Percentiles rank a stretch among this genome's conserved stretches.
These are phyloP conservation scores for Gossypium gossypioides DNA, from an alignment of 441 rosid genomes.

Conservation along the genomic window DNA sequence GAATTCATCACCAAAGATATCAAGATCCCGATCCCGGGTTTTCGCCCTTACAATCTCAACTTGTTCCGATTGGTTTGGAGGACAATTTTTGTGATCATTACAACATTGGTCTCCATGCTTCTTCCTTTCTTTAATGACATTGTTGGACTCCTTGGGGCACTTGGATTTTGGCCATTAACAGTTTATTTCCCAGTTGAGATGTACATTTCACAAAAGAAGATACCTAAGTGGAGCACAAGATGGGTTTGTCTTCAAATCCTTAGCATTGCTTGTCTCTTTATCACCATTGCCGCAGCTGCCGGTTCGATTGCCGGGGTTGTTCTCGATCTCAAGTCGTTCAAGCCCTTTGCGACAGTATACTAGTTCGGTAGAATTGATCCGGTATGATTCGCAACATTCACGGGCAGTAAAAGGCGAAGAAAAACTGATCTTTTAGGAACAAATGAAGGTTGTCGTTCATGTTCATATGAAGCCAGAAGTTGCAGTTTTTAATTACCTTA, in stretches of 20 bases:
- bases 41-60: constrained; percentile 35
- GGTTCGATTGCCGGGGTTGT: constrained; percentile 66
- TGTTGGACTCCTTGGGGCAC: constrained; percentile 67
- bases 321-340: constrained; percentile 48
- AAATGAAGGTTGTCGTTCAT: constrained; percentile 15
- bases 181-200: constrained; percentile 83
- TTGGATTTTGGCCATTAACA: constrained; percentile 82
- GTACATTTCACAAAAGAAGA: constrained; percentile 58
- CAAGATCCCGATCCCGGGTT: constrained; percentile 38
- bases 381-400: not conserved
- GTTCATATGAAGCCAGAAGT: constrained; percentile 14
- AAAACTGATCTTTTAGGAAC: not conserved
- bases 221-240: constrained; percentile 56
- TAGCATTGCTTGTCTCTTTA: constrained; percentile 47
- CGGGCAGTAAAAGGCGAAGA: not conserved
- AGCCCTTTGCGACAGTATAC: constrained; percentile 48
- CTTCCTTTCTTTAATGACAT: constrained; percentile 77
- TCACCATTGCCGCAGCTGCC: constrained; percentile 64
- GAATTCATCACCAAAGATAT: constrained; percentile 45
- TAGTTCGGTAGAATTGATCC: constrained; percentile 18
- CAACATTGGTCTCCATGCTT: constrained; percentile 68
- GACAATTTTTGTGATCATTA: constrained; percentile 50
- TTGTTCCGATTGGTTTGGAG: constrained; percentile 65
- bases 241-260: constrained; percentile 67
- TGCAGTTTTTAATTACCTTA: constrained; percentile 2